Base-by-base conservation (phyloP, 1,284 basidiomycete species). In the Golubevia sp. region DNA sequence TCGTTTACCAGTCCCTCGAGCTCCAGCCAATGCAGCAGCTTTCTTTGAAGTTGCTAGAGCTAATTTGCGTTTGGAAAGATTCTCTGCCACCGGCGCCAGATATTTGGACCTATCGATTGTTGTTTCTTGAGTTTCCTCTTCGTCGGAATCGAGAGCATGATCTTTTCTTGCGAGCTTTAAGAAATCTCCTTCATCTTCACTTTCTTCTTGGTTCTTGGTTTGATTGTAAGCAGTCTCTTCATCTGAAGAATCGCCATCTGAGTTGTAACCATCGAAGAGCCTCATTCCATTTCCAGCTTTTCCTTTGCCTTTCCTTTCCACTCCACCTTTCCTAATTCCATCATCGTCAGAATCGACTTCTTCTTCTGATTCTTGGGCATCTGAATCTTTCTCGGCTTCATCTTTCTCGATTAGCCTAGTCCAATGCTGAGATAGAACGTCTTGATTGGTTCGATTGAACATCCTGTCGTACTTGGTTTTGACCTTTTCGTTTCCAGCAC, bases 391-490 rank as follows among this genome's bases (percentile, higher is more conserved):
- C 56, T 86, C 88, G 26, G n/a, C n/a, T n/a, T 80, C 85, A 52
- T 84, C 82, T 62, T 91, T 90, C 63, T 93, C 91, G 60, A 98
- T 87, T 56, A 99, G 90, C 77, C 93, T 94, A 62, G 87, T 88
- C 85, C 97, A 98, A 84, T 97, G 95, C 68, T 91, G 89, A 0
- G 94, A 94, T 20, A 98, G 88, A 58, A 98, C 91, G 70, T 90
- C 91, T 84, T 97, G 95, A 84, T 98, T 98, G 85, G 93, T 95
- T 63, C 96, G 90, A 79, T 92, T 92, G 80, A 99, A 99, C 93
- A 99, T 97, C 58, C 94, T 90, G 84, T 99, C 97, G 84, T 98
- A 97, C 85, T 97, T 98, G 3, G 97, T 98, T 64, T 75, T 67
- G 60, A 79, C 77, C 34, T 78, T 72, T 23, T 64, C 79, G 11